phyloP scores from a whole-genome alignment of 169 alveolate genomes.

The Plasmodium cynomolgi region DNA sequence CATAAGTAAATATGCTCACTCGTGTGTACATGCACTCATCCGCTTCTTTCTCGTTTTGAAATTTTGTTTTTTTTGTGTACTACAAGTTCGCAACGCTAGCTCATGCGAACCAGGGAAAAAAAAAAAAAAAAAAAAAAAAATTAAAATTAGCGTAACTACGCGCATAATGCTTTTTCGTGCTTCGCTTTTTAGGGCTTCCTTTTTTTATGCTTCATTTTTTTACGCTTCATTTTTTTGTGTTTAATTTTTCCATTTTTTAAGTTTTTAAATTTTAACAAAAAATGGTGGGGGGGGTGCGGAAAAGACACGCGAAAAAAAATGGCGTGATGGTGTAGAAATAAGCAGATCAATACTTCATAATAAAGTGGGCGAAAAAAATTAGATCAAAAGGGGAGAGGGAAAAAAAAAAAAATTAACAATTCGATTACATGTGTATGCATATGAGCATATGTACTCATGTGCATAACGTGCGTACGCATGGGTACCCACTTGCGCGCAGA shows the following conservation, averaged over 20 bases:
- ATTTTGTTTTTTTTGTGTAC: background rate
- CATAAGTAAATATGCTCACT: background rate
- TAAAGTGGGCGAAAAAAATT: background rate
- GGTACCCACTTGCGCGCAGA: background rate
- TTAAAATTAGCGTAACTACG: background rate
- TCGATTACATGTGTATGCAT: background rate
- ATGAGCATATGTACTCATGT: background rate
- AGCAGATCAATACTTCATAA: conserved; percentile 13
- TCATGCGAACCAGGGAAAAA: background rate
- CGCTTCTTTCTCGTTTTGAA: background rate
- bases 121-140: background rate
- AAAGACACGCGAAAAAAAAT: background rate
- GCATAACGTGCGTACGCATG: background rate
- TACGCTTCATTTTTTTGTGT: background rate
- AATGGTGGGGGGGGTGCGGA: background rate
- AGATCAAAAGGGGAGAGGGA: background rate
- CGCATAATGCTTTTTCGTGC: background rate
- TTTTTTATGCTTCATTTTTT: background rate
- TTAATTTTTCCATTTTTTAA: background rate
- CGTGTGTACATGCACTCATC: background rate
- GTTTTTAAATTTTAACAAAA: conserved; percentile 1
- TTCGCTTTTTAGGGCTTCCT: background rate
- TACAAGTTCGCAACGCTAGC: conserved; percentile 3
- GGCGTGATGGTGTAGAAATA: background rate
- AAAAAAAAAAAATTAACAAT: background rate